Conservation (phyloP, 1,284 basidiomycete genomes). For the Serendipita sp. region DNA sequence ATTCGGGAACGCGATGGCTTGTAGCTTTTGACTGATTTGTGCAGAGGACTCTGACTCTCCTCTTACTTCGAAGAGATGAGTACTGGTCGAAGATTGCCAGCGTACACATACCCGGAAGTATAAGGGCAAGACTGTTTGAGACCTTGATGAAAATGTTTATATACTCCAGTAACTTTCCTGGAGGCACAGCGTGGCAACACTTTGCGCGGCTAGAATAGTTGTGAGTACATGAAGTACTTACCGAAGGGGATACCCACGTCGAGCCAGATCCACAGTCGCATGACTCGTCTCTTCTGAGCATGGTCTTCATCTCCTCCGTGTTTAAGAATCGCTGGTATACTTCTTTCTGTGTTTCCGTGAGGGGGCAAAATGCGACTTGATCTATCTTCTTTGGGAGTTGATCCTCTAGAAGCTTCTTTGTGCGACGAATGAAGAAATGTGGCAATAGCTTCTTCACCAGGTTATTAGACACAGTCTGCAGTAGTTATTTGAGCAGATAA, state of each 20-base stretch:
- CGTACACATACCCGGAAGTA: slow-evolving; percentile 47
- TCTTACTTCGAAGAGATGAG: background rate
- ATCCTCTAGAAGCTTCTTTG: slow-evolving; percentile 64
- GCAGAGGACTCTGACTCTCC: background rate
- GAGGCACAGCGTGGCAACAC: slow-evolving; percentile 49
- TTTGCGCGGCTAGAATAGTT: slow-evolving; percentile 36
- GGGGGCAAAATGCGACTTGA: slow-evolving; percentile 78
- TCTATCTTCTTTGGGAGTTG: slow-evolving; percentile 72
- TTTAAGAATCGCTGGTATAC: slow-evolving; percentile 59
- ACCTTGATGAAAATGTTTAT: slow-evolving; percentile 69
- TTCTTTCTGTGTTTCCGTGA: slow-evolving; percentile 48
- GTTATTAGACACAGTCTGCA: slow-evolving; percentile 18
- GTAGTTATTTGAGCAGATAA: background rate
- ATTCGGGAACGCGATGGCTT: slow-evolving; percentile 25
- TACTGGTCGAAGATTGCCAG: background rate
- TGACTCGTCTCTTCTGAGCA: slow-evolving; percentile 49
- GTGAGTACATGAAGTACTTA: background rate
- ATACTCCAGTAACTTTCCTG: slow-evolving; percentile 54
- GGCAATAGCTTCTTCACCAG: slow-evolving; percentile 57
- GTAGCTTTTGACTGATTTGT: background rate
- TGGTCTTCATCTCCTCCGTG: slow-evolving; percentile 45
- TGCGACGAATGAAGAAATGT: slow-evolving; percentile 61
- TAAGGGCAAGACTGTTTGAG: slow-evolving; percentile 71
- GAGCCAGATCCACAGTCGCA: slow-evolving; percentile 56
- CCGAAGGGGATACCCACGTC: slow-evolving; percentile 26